Percentiles rank a stretch among this genome's conserved stretches.
Conservation (phyloP, 2,329 filamentous ascomycete species). For the Cladophialophora immunda region DNA sequence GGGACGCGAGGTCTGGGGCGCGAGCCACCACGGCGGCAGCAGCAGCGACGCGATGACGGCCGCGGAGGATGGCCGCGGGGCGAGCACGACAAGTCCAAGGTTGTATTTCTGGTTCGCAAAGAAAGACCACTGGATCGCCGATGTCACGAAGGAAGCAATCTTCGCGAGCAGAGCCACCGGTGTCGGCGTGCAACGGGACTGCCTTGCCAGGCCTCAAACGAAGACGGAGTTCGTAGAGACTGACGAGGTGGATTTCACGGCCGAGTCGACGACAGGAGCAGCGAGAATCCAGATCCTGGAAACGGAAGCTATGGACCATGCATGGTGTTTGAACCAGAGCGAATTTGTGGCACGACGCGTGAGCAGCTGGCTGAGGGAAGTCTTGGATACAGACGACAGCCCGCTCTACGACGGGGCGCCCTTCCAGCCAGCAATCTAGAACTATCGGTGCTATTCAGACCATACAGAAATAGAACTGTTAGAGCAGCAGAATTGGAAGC, state of each 20-base stretch:
- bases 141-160: constrained; percentile 64
- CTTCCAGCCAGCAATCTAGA: background rate
- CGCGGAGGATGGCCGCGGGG: background rate
- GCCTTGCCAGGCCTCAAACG: background rate
- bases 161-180: constrained; percentile 53
- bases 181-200: constrained; percentile 19
- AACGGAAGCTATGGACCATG: constrained; percentile 63
- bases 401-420: background rate
- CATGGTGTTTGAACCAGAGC: constrained; percentile 63
- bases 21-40: constrained; percentile 42
- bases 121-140: constrained; percentile 69
- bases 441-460: background rate
- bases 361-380: constrained; percentile 56
- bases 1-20: constrained; percentile 68
- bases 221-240: constrained; percentile 25
- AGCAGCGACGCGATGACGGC: constrained; percentile 28
- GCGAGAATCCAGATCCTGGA: constrained; percentile 63
- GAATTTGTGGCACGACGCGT: constrained; percentile 62
- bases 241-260: constrained; percentile 31
- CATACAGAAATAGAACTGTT: background rate
- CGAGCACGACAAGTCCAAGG: constrained; percentile 43
- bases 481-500: background rate
- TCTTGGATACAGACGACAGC: constrained; percentile 40
- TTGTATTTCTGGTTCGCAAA: constrained; percentile 68
- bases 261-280: constrained; percentile 47